Evolutionary conservation across 495 filamentous ascomycete genomes (phyloP).

Genomic region (Penicillium fimorum): DNA sequence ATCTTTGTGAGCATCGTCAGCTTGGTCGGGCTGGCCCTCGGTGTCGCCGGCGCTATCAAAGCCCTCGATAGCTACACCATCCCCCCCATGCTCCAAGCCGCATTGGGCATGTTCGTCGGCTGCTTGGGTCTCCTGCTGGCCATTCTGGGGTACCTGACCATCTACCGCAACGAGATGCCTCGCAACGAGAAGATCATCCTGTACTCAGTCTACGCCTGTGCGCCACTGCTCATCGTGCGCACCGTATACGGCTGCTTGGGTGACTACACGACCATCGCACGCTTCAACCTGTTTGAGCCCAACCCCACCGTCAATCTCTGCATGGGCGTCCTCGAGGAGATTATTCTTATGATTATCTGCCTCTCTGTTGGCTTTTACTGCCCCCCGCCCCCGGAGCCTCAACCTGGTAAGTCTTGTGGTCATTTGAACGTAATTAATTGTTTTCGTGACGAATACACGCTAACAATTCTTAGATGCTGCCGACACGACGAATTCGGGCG

Average conservation of each 20-base stretch:
- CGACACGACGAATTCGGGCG: too few relatives aligned
- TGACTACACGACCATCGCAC: slow-evolving; percentile 10
- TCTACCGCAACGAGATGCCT: slow-evolving; percentile 12
- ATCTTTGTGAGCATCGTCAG: slow-evolving; percentile 9
- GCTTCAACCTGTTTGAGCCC: slow-evolving; percentile 7
- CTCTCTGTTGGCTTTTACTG: slow-evolving; percentile 11
- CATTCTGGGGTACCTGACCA: slow-evolving; percentile 11
- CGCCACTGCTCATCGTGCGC: slow-evolving; percentile 8
- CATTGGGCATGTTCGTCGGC: slow-evolving; percentile 13
- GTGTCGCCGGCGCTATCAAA: slow-evolving; percentile 10
- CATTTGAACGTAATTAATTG: too few relatives aligned
- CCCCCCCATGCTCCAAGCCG: slow-evolving; percentile 7
- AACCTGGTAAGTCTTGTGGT: too few relatives aligned
- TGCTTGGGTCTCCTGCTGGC: slow-evolving; percentile 11
- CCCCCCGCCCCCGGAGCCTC: not conserved
- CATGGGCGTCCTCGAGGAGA: slow-evolving; percentile 17
- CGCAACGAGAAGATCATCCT: slow-evolving; percentile 11
- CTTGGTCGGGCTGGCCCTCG: slow-evolving; percentile 11
- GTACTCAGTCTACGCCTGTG: slow-evolving; percentile 8
- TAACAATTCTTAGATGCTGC: too few relatives aligned
- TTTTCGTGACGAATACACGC: too few relatives aligned
- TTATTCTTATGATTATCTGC: slow-evolving; percentile 16
- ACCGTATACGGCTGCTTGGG: slow-evolving; percentile 10
- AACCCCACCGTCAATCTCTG: slow-evolving; percentile 12
- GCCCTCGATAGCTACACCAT: slow-evolving; percentile 11